Evolutionary conservation across 1,139 yeast species (phyloP), one percentile per base, ranked within the genome.

Genomic region (Pichia sp.): DNA sequence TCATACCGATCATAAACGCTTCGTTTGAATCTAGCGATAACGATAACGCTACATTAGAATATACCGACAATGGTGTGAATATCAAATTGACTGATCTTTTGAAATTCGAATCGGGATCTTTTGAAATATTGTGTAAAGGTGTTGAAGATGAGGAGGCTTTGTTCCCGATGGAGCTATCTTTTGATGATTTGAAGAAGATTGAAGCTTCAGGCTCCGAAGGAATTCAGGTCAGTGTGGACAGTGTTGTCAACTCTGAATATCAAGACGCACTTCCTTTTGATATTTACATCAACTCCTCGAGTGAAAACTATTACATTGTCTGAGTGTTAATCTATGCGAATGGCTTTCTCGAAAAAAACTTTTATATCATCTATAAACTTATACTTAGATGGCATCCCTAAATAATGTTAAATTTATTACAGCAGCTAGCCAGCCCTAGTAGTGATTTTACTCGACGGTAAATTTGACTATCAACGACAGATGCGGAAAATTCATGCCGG

Each of bases 81-180:
- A 76, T 86, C 63, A 75, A 76, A 48, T 69, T 85, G 46, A 74
- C 72, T 3, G 67, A 72, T n/a, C 69, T 83, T 48, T 65, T 73
- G 13, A 66, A 76, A 19, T 75, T 76, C 36, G 75, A 84, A 18
- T 75, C 79, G 46, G 96, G 96, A 23, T 82, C 90, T 41, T 84
- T 93, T 68, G 96, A 88, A 66, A 85, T 91, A 66, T 70, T 83
- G 13, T 81, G 90, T 55, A 85, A 84, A 58, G 87, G 85, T 8
- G 54, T 58, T 18, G 82, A 75, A 47, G 83, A 80, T 55, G 98
- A 93, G 69, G 96, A 90, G 58, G 79, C 84, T 21, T 75, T 93
- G 64, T 91, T 90, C 87, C 99, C 99, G 57, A 82, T 93, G 77
- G 81, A 81, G 60, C 78, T 88, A 41, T 69, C 72, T 51, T 83